These are phyloP conservation scores for Fusarium dimerum DNA, from an alignment of 2,329 filamentous ascomycete genomes.

Conservation along the genomic window DNA sequence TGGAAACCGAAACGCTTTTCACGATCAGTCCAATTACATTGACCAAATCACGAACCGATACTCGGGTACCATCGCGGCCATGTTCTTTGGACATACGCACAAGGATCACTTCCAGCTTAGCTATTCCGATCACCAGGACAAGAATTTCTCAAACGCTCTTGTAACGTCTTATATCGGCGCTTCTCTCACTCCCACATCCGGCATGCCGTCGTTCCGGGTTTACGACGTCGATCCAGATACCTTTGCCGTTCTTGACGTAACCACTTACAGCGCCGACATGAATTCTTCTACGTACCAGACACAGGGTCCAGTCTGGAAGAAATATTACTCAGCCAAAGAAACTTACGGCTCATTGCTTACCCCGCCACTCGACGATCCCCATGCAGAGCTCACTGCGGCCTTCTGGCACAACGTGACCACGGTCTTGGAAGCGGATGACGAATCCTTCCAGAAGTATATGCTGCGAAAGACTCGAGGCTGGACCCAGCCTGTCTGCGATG, in stretches of 20 bases:
- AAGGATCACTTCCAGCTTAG: slow-evolving; percentile 57
- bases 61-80: slow-evolving; percentile 52
- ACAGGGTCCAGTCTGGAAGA: slow-evolving; percentile 50
- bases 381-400: slow-evolving; percentile 51
- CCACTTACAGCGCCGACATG: slow-evolving; percentile 57
- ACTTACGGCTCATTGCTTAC: slow-evolving; percentile 49
- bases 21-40: slow-evolving; percentile 52
- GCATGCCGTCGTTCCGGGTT: slow-evolving; percentile 58
- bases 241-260: slow-evolving; percentile 55
- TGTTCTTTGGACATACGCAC: slow-evolving; percentile 62
- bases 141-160: slow-evolving; percentile 44
- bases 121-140: slow-evolving; percentile 49
- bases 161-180: slow-evolving; percentile 56
- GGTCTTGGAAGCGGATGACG: slow-evolving; percentile 44
- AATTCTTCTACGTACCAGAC: slow-evolving; percentile 44
- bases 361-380: slow-evolving; percentile 40
- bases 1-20: slow-evolving; percentile 52
- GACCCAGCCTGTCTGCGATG: slow-evolving; percentile 41
- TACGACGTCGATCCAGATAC: slow-evolving; percentile 60
- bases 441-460: slow-evolving; percentile 48
- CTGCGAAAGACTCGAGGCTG: slow-evolving; percentile 50
- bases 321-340: slow-evolving; percentile 58
- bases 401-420: slow-evolving; percentile 62
- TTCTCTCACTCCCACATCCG: slow-evolving; percentile 55
- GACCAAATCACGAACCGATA: slow-evolving; percentile 57